Percentiles rank a stretch among this genome's conserved stretches.
These are phyloP conservation scores for Hanseniaspora meyeri DNA, from an alignment of 805 yeast genomes.

Conservation along the genomic window DNA sequence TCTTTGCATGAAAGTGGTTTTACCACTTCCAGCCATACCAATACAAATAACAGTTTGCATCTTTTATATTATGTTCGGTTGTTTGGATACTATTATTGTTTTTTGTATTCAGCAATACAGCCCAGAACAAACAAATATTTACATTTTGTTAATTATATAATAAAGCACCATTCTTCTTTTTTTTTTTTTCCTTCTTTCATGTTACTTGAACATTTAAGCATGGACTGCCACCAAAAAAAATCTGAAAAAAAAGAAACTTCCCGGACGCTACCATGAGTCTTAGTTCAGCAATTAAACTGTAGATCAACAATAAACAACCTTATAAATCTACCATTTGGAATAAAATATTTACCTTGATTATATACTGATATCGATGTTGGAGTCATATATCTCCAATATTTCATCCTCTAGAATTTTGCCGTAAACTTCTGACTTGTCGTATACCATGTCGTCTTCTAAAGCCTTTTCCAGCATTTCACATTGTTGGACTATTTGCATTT, in stretches of 20 bases:
- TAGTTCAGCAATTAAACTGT: too few species aligned
- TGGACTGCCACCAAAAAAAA: too few species aligned
- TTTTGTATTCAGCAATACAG: too few species aligned
- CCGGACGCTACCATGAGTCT: neutral
- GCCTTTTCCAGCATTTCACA: constrained; percentile 38
- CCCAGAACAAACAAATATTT: too few species aligned
- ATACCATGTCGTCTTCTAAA: constrained; percentile 64
- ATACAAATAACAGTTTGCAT: constrained; percentile 38
- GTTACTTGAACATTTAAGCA: too few species aligned
- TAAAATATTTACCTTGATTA: neutral
- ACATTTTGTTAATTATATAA: too few species aligned
- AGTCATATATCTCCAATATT: constrained; percentile 26
- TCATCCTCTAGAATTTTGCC: constrained; percentile 54
- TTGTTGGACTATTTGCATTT: constrained; percentile 26
- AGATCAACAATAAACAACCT: too few species aligned
- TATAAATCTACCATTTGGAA: too few species aligned
- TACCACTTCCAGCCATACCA: constrained; percentile 76
- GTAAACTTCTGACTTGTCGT: constrained; percentile 44
- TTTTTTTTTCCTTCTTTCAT: neutral
- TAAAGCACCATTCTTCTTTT: neutral
- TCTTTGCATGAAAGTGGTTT: constrained; percentile 95
- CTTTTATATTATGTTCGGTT: neutral
- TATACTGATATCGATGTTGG: neutral
- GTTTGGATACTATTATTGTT: neutral
- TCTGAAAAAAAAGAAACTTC: neutral